Evolutionary conservation across 495 filamentous ascomycete genomes (phyloP).

Genomic region (Friedmanniomyces endolithicus): DNA sequence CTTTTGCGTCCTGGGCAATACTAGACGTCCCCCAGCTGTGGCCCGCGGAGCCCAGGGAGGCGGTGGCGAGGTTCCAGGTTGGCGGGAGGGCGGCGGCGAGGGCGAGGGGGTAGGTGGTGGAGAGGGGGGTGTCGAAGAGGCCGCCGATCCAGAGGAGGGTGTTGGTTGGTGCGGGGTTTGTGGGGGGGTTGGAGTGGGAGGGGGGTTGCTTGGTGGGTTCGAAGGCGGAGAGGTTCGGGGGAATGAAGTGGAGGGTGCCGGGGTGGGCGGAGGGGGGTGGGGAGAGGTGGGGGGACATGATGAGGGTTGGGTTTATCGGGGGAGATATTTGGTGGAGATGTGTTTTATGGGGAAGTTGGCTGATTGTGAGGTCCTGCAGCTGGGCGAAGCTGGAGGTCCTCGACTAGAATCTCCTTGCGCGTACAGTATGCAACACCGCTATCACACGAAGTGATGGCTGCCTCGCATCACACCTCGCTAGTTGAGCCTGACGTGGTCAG

Average conservation of each 20-base stretch:
- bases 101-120: slow-evolving; percentile 46
- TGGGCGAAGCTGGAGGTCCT: no score
- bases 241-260: slow-evolving; percentile 48
- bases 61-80: slow-evolving; percentile 50
- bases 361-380: no score
- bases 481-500: no score
- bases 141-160: slow-evolving; percentile 75
- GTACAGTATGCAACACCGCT: no score
- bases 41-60: slow-evolving; percentile 52
- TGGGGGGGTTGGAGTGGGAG: slow-evolving; percentile 22
- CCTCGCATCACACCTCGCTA: no score
- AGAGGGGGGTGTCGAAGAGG: slow-evolving; percentile 66
- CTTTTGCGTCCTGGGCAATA: slow-evolving; percentile 57
- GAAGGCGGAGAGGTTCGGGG: slow-evolving; percentile 45
- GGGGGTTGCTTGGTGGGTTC: slow-evolving; percentile 37
- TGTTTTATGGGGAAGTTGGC: no score
- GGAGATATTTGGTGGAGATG: no score
- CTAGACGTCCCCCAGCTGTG: slow-evolving; percentile 59
- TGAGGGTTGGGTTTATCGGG: background rate
- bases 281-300: background rate
- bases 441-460: no score
- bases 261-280: slow-evolving; percentile 24
- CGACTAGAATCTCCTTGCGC: no score
- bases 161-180: no score
- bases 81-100: slow-evolving; percentile 47